These are phyloP conservation scores for Diospyros lotus DNA, from an alignment of 148 eudicot genomes.

Conservation along the genomic window DNA sequence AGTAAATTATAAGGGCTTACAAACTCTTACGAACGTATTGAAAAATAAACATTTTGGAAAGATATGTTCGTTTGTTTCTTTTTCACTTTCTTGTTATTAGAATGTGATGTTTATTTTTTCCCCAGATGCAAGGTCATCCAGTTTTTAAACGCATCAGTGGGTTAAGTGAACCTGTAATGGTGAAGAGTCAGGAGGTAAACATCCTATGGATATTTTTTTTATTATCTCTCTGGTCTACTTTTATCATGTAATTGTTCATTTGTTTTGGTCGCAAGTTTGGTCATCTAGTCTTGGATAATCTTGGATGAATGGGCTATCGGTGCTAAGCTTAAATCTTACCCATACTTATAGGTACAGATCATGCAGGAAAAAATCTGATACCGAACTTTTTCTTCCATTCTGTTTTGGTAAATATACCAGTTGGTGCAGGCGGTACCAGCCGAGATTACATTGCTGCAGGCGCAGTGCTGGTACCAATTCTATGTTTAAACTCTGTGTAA, in stretches of 20 bases:
- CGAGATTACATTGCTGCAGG: too few species aligned
- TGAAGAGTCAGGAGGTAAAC: conserved; percentile 85
- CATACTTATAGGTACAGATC: too few species aligned
- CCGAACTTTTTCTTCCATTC: too few species aligned
- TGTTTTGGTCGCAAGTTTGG: background rate
- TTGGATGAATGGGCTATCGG: background rate
- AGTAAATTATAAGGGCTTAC: conserved; percentile 26
- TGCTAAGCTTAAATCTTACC: background rate
- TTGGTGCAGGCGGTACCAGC: too few species aligned
- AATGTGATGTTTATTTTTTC: conserved; percentile 16
- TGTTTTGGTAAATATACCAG: too few species aligned
- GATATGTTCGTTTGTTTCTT: background rate
- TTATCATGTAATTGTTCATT: background rate
- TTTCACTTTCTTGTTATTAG: background rate
- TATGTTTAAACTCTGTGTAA: too few species aligned
- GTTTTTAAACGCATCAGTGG: conserved; percentile 65
- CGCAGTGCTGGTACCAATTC: too few species aligned
- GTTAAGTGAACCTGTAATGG: conserved; percentile 78
- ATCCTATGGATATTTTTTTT: background rate
- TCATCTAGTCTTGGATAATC: background rate
- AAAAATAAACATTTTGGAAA: background rate
- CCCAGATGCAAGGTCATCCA: conserved; percentile 72
- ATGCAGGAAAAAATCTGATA: too few species aligned
- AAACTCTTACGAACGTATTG: background rate
- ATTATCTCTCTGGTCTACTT: background rate